A percentile compares a stretch with the other conserved stretches of the same genome.
phyloP scores from a whole-genome alignment of 2,329 filamentous ascomycete genomes.

The Chalaropsis ovoidea region DNA sequence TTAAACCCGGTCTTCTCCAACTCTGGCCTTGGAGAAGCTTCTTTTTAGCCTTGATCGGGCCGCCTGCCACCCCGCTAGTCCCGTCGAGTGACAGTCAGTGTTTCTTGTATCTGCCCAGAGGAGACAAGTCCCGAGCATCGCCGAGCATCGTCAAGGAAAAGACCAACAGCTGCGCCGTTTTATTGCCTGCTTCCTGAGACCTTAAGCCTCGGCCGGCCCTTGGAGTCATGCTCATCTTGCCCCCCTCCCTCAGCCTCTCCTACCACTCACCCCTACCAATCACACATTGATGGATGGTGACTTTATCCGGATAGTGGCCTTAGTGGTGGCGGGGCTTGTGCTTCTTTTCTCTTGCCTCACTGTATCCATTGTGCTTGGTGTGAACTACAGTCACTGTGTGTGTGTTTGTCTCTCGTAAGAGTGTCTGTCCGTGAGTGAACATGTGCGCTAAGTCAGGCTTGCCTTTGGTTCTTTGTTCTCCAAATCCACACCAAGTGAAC shows the following conservation, averaged over 20 bases:
- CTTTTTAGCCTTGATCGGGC: conserved; percentile 8
- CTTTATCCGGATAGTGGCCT: background rate
- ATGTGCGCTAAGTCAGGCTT: too few species aligned
- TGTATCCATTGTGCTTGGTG: background rate
- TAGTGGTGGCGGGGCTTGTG: background rate
- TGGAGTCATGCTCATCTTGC: background rate
- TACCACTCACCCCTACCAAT: background rate
- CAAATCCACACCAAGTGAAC: too few species aligned
- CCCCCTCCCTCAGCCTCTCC: background rate
- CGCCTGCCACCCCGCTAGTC: background rate
- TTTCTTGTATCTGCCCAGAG: background rate
- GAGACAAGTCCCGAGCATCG: background rate
- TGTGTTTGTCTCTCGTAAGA: background rate
- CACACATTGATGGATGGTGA: background rate
- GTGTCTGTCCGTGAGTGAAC: too few species aligned
- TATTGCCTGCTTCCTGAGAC: background rate
- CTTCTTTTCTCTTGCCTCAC: background rate
- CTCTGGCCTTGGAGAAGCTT: conserved; percentile 6
- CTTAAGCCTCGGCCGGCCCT: background rate
- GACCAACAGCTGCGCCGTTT: conserved; percentile 2
- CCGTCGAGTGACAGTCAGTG: background rate
- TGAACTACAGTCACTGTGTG: background rate
- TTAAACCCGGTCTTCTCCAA: background rate
- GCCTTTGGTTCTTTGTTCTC: too few species aligned
- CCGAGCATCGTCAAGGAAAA: too few species aligned